A percentile compares a stretch with the other conserved stretches of the same genome.
These are phyloP conservation scores for Nemania sp. DNA, from an alignment of 2,329 filamentous ascomycete species.

Conservation along the genomic window DNA sequence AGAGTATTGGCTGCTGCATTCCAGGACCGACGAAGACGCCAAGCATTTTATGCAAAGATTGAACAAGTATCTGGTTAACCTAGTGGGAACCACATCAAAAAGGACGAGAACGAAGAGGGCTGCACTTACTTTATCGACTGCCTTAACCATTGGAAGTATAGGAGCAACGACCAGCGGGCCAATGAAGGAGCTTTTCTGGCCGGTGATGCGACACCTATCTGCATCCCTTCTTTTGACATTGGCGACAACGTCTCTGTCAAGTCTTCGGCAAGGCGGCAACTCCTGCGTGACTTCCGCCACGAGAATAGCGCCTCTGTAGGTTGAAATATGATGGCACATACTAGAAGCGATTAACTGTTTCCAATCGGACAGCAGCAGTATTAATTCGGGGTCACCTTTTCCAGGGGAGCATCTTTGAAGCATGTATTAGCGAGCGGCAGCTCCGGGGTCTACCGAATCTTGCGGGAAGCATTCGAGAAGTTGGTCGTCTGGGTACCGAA, in stretches of 20 bases:
- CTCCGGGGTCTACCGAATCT: conserved; percentile 14
- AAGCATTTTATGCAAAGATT: conserved; percentile 17
- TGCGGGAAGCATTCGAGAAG: conserved; percentile 14
- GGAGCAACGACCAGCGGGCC: conserved; percentile 20
- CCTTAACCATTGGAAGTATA: conserved; percentile 15
- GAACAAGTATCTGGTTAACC: conserved; percentile 9
- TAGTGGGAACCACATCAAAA: conserved; percentile 8
- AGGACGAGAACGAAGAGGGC: conserved; percentile 2
- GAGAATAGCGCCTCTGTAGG: conserved; percentile 3
- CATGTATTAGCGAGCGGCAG: conserved; percentile 15
- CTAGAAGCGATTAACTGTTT: conserved; percentile 11
- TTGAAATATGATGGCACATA: conserved; percentile 10
- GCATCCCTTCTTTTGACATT: conserved; percentile 11
- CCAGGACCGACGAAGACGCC: conserved; percentile 6
- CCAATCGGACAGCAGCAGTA: conserved; percentile 12
- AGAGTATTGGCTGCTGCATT: conserved; percentile 14
- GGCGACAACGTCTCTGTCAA: conserved; percentile 9
- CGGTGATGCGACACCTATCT: conserved; percentile 9
- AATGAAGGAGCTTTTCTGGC: conserved; percentile 11
- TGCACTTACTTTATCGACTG: conserved; percentile 5
- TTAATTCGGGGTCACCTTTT: conserved; percentile 9
- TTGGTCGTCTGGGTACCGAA: conserved; percentile 13
- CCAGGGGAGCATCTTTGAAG: conserved; percentile 11
- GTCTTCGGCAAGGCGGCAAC: conserved; percentile 4
- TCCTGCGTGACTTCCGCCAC: conserved; percentile 8